These are phyloP conservation scores for Capillidium heterosporum DNA, from an alignment of 371 early-diverging fungal genomes.

Conservation along the genomic window DNA sequence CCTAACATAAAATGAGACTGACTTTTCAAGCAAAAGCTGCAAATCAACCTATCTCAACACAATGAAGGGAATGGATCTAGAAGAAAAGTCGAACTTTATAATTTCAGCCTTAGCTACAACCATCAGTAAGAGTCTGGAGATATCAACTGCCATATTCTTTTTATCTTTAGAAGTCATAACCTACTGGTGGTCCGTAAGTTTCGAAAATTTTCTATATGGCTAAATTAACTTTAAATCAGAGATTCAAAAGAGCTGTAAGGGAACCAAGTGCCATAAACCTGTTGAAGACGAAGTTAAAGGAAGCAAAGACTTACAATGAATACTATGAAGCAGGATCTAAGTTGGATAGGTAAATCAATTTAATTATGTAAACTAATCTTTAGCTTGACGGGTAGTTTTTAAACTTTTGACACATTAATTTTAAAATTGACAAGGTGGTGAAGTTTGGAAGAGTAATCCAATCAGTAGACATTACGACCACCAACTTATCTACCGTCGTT, in stretches of 20 bases:
- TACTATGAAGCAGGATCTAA: background rate
- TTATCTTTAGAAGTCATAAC: too few relatives aligned
- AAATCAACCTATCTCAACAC: too few relatives aligned
- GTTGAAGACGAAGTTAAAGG: background rate
- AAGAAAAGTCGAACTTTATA: too few relatives aligned
- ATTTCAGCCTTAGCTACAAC: too few relatives aligned
- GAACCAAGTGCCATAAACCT: background rate
- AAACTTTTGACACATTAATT: background rate
- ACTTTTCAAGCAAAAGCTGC: too few relatives aligned
- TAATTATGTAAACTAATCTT: background rate
- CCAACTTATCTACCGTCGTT: slow-evolving; percentile 30
- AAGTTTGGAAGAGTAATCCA: slow-evolving; percentile 31
- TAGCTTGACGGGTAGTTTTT: slow-evolving; percentile 4
- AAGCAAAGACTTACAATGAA: background rate
- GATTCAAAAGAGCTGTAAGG: background rate
- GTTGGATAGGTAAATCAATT: slow-evolving; percentile 2
- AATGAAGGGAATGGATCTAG: too few relatives aligned
- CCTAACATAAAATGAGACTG: too few relatives aligned
- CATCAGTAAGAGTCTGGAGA: too few relatives aligned
- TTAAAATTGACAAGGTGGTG: slow-evolving; percentile 18
- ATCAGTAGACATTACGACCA: slow-evolving; percentile 42
- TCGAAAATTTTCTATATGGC: too few relatives aligned
- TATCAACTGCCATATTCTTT: too few relatives aligned
- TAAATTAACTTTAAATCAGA: background rate
- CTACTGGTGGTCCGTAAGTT: too few relatives aligned